Evolutionary conservation across 106 monocot genomes (phyloP), one percentile per base, ranked within the genome.

Genomic region (Iris macrosiphon): DNA sequence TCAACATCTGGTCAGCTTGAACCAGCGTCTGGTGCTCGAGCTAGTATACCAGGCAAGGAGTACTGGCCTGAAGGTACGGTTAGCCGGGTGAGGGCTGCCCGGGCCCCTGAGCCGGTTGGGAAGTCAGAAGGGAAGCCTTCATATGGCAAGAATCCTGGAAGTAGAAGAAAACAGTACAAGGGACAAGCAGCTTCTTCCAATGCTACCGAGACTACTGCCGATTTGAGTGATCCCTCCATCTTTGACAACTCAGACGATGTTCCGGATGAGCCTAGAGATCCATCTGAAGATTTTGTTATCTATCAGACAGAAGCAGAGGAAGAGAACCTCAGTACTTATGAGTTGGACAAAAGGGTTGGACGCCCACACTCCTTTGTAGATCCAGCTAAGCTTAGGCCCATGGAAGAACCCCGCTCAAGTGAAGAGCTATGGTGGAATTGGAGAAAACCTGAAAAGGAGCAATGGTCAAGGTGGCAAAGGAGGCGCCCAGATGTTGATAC

Each of bases 361-460:
- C 68, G 65, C 9, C 90, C 96, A 16, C 96, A 98, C 49, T 72
- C 96, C 8, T 90, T 98, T 67, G 32, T 91, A 50, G 83, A 98
- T 74, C 90, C 96, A 34, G 65, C 64, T 28, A 37, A 27, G 35
- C 80, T 51, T 41, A 80, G 77, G 60, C 66, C 75, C 2, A 45
- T 91, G 13, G 96, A 90, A 60, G 77, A 89, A 39, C 74, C 77
- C 45, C 62, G 59, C 12, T 37, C 79, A 40, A 98, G 83, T 70
- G 90, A 98, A 58, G 90, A 98, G 64, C 61, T 98, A 15, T 98
- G 96, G 96, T 98, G 96, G 96, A 90, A 98, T 58, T 98, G 90
- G 90, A 50, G 96, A 52, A 90, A 83, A 59, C 83, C 85, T 28
- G 86, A 92, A 20, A 79, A 86, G 55, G 96, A 89, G 49, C 81